These are phyloP conservation scores for Henckelia pumila DNA, from an alignment of 257 asterid species.

Conservation along the genomic window DNA sequence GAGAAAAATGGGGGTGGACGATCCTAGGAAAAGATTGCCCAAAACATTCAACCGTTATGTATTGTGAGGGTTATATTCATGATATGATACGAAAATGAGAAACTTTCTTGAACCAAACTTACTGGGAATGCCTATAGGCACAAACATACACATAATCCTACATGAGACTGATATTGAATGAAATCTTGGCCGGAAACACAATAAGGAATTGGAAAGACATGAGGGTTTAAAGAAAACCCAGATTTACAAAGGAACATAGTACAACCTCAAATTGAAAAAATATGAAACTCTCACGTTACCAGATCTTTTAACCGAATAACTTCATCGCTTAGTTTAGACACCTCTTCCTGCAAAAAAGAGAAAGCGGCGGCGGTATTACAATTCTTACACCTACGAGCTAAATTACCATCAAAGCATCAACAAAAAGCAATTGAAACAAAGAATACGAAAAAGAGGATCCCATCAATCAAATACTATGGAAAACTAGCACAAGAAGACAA, in stretches of 20 bases:
- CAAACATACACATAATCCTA: slow-evolving; percentile 1
- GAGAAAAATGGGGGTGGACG: slow-evolving; percentile 10
- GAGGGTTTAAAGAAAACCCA: neutral
- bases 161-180: slow-evolving; percentile 4
- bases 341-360: slow-evolving; percentile 58
- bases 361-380: neutral
- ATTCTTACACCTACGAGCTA: slow-evolving; percentile 18
- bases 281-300: slow-evolving; percentile 37
- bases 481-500: neutral
- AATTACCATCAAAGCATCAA: slow-evolving; percentile 2
- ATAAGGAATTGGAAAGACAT: neutral
- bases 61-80: neutral
- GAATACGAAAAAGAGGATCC: slow-evolving; percentile 7
- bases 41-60: neutral
- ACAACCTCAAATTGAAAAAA: slow-evolving; percentile 19
- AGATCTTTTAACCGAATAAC: slow-evolving; percentile 51
- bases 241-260: neutral
- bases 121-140: neutral
- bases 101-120: neutral
- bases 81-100: neutral
- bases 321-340: slow-evolving; percentile 65
- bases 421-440: slow-evolving; percentile 17
- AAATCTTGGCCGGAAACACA: neutral
- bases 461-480: slow-evolving; percentile 8
- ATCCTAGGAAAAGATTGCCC: neutral